Conservation (phyloP, 2,329 filamentous ascomycete species). For the Catunica adiposa region DNA sequence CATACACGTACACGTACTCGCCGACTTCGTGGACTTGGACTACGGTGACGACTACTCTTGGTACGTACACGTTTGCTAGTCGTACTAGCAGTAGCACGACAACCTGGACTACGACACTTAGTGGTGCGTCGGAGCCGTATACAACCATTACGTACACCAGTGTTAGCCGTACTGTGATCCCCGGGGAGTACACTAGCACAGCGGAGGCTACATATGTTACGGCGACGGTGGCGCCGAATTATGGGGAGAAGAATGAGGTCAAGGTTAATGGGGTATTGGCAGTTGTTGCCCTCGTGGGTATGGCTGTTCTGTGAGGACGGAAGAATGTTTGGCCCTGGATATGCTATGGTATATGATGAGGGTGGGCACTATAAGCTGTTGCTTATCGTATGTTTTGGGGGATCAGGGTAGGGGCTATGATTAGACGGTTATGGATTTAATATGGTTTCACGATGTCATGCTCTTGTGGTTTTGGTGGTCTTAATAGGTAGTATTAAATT, state of each 20-base stretch:
- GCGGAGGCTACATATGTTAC: slow-evolving; percentile 12
- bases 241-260: neutral
- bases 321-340: neutral
- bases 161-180: slow-evolving; percentile 3
- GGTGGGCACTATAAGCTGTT: neutral
- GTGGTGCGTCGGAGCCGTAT: slow-evolving; percentile 9
- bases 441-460: too few relatives aligned
- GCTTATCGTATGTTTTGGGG: neutral
- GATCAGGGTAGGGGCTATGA: neutral
- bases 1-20: slow-evolving; percentile 1
- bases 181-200: slow-evolving; percentile 10
- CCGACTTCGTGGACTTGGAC: slow-evolving; percentile 5
- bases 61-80: slow-evolving; percentile 8
- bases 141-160: slow-evolving; percentile 12
- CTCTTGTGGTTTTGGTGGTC: too few relatives aligned
- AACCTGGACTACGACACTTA: slow-evolving; percentile 13
- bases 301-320: neutral
- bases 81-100: slow-evolving; percentile 5
- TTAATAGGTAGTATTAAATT: too few relatives aligned
- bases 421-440: neutral
- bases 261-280: neutral
- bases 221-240: slow-evolving; percentile 2
- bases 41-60: slow-evolving; percentile 11
- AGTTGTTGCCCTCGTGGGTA: neutral
- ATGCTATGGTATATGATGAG: neutral